Evolutionary conservation across 768 basidiomycete species (phyloP).

Genomic region (Lentinula guzmanii): DNA sequence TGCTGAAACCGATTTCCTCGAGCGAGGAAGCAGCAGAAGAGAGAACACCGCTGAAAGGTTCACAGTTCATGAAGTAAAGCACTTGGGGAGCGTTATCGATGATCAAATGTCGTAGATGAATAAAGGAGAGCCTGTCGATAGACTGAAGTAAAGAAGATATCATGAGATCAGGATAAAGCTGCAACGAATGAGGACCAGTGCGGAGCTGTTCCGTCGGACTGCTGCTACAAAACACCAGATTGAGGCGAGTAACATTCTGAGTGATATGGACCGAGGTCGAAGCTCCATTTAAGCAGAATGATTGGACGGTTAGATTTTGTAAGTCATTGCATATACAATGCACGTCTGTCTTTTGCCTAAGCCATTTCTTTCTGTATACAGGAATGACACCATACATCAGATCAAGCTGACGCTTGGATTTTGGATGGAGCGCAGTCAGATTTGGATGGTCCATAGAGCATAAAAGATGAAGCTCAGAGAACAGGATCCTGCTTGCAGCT

Average conservation of each 20-base stretch:
- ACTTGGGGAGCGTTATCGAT: neutral
- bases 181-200: neutral
- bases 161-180: neutral
- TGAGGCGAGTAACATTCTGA: neutral
- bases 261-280: neutral
- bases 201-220: too few relatives aligned
- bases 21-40: neutral
- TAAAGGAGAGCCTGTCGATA: neutral
- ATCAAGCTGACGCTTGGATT: neutral
- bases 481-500: neutral
- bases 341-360: neutral
- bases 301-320: neutral
- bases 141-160: neutral
- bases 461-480: neutral
- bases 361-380: neutral
- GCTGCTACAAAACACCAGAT: neutral
- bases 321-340: neutral
- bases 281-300: neutral
- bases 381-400: neutral
- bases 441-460: neutral
- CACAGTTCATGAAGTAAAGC: neutral
- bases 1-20: neutral
- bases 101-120: neutral
- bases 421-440: neutral
- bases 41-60: neutral